Conservation (phyloP, 129 eudicot species). For the Pseudognaphalium luteoalbum region DNA sequence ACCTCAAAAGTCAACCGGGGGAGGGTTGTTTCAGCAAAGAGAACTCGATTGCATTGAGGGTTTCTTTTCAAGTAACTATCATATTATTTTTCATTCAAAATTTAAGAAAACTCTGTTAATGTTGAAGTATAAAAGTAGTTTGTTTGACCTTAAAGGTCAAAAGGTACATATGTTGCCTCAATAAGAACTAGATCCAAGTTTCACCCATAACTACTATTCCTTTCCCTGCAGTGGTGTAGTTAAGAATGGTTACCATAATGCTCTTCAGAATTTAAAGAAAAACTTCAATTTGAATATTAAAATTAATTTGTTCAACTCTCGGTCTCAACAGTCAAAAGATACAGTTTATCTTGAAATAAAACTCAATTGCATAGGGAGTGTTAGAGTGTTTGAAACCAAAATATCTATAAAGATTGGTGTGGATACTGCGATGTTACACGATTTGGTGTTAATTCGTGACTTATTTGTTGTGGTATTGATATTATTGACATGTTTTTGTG, state of each 20-base stretch:
- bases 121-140: not conserved
- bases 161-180: not conserved
- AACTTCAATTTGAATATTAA: not conserved
- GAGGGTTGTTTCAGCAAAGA: not conserved
- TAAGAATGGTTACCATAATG: not conserved
- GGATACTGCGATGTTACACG: not conserved
- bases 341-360: not conserved
- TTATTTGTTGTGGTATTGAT: not conserved
- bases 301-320: conserved; percentile 1
- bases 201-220: not conserved
- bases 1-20: conserved; percentile 21
- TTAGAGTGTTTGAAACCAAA: not conserved
- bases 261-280: not conserved
- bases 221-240: not conserved
- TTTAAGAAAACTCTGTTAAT: not conserved
- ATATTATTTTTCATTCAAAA: not conserved
- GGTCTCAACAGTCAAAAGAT: not conserved
- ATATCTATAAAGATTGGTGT: not conserved
- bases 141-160: conserved; percentile 17
- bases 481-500: not conserved
- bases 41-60: conserved; percentile 2
- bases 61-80: conserved; percentile 5
- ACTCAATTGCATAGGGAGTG: not conserved
- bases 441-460: not conserved
- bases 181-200: conserved; percentile 6